Evolutionary conservation across 176 grass and related monocot species (phyloP), one percentile per base, ranked within the genome.

Genomic region (Miscanthus lutarioriparius): DNA sequence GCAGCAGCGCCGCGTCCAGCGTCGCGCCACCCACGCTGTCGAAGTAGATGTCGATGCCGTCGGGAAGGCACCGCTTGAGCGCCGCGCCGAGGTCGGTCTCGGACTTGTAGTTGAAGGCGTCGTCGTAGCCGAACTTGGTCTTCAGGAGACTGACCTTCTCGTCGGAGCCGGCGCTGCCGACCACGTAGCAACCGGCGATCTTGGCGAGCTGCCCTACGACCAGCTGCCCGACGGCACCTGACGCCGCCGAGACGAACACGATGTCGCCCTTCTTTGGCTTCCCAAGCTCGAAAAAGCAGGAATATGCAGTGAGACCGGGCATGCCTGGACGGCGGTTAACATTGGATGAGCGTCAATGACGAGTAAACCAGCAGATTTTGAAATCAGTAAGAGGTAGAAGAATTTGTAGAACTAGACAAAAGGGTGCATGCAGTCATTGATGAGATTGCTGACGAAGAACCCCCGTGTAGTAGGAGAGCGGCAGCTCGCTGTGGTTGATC

Each of bases 51-150:
- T 94, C 92, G 1, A 94, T 94, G 64, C 92, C 92, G 22, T 89
- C 63, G 2, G 92, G 92, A 61, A 94, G 76, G 48, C 51, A 78
- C 79, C 83, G 61, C 80, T 87, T 79, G 11, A 93, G 40, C 15
- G 89, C 80, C 15, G 75, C 61, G 13, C 40, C 15, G n/a, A 91
- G 68, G 47, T 91, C 86, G 6, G 40, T 4, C 76, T 93, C 91
- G n/a, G 80, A 76, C 71, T 85, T 91, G 63, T 91, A 94, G 76
- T 91, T 94, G 67, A 94, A 94, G 4, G 92, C 92, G 72, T 94
- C 75, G 58, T 94, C 83, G 77, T 85, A 94, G 0, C 86, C 86
- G 41, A 94, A 85, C 45, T 82, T 88, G 48, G 36, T 80, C 26
- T 88, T 90, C 3, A 93, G 78, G 28, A 94, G 80, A 40, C 43